Evolutionary conservation across 176 grass and related monocot species (phyloP), one percentile per base, ranked within the genome.

Genomic region (Secale cereale): DNA sequence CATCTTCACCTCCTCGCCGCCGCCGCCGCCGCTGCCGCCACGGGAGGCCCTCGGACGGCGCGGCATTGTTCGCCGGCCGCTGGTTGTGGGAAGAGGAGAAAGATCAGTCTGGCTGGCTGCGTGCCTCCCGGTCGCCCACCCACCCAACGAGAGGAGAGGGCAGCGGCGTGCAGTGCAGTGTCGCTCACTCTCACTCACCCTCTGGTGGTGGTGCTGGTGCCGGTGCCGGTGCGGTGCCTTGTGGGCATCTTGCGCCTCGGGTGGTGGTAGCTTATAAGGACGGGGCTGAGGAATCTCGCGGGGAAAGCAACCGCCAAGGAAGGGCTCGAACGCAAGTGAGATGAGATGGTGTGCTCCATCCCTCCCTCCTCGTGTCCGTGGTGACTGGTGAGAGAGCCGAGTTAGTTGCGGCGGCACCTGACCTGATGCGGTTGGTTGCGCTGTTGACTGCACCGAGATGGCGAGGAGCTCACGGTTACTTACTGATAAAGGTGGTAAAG

Each of bases 231-330:
- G 31, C 36, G 35, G 68, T 41, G 56, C 54, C 78, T 82, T 82
- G 16, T 65, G 66, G 65, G 69, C 6, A 41, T 63, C 72, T 75
- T 52, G 70, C 46, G 50, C 45, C 76, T 72, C 71, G 45, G 71
- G 63, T 56, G 59, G 88, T 86, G 59, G 88, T 84, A 59, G 82
- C 80, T 90, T 90, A 90, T 90, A 90, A 37, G 80, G 84, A 11
- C 30, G 68, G 59, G 45, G 83, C 40, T 43, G 36, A 45, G 72
- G 88, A 90, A 79, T 83, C 84, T 83, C 74, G 35, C 43, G 29
- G n/a, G 56, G 54, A 46, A 80, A 75, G 68, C 78, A 63, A 77
- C 16, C 59, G 56, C 17, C 3, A 66, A 80, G 87, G 77, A 62
- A 76, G 19, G 71, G 36, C 69, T 48, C 10, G 40, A 86, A 83